Base-by-base conservation (phyloP, 176 grass and related monocot species). In the Tillandsia leiboldiana region DNA sequence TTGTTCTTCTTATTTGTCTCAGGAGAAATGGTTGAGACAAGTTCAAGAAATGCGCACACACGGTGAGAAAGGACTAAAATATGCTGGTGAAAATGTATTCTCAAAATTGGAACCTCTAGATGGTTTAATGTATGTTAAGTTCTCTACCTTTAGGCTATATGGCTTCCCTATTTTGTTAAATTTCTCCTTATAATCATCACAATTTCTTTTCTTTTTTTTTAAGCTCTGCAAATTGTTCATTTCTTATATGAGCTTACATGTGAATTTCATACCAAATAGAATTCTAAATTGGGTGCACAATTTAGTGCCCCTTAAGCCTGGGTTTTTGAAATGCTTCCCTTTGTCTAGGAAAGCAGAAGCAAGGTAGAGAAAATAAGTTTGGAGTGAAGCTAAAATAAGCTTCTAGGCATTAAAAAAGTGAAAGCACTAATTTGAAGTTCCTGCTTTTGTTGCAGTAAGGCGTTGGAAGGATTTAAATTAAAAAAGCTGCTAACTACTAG, bases 1-100 rank as follows among this genome's bases (percentile, higher is more conserved):
- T 24, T 20, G 54, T 51, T 10, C 10, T 26, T 24, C 20, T 26
- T 1, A 18, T 69, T 26, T 74, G 65, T 75, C 71, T 51, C 82
- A 99, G 95, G 95, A 93, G 67, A 88, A 80, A 23, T 88, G 90
- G 78, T 88, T 99, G 81, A 93, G 80, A 74, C 86, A 99, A 82
- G 90, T 99, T 28, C 87, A 93, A 76, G 86, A 90, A 84, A 99
- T 99, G 90, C 75, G 83, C 72, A 24, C 58, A 63, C 91, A 83
- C 61, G 93, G 95, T 72, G 90, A 99, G 49, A 86, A 86, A 75
- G 95, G 95, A 27, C 65, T 99, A 15, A 86, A 86, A 63, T 84
- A 86, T 76, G 80, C 77, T 64, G 26, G 66, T 61, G 66, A 70
- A 12, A 82, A 85, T 50, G 77, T 61, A 70, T 67, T 86, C 13